Evolutionary conservation across 495 filamentous ascomycete species (phyloP).

Genomic region (Penicillium salamii): DNA sequence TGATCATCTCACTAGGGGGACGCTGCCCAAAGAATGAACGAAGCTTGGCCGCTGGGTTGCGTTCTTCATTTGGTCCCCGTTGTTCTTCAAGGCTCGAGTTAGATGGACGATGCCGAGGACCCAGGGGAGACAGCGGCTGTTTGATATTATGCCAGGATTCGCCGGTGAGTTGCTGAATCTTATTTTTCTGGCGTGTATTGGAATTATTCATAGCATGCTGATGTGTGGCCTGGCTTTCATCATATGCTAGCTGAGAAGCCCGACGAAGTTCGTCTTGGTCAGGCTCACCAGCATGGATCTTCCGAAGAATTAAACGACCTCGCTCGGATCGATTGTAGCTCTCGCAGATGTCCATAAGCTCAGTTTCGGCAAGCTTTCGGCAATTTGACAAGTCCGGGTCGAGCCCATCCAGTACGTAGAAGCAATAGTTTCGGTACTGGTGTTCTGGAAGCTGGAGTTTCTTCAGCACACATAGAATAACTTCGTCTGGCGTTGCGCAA

Average conservation of each 20-base stretch:
- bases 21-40: constrained; percentile 82
- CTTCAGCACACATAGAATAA: constrained; percentile 78
- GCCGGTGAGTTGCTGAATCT: constrained; percentile 80
- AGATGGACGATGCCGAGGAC: constrained; percentile 58
- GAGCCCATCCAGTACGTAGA: constrained; percentile 78
- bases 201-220: constrained; percentile 59
- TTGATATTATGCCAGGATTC: constrained; percentile 80
- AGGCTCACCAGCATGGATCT: constrained; percentile 83
- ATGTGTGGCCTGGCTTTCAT: constrained; percentile 75
- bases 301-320: constrained; percentile 83
- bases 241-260: constrained; percentile 77
- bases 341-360: constrained; percentile 79
- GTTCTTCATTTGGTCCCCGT: constrained; percentile 38
- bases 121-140: constrained; percentile 77
- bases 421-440: constrained; percentile 76
- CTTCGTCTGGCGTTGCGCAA: constrained; percentile 85
- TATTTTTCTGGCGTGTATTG: constrained; percentile 64
- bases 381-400: constrained; percentile 76
- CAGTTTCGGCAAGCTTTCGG: constrained; percentile 74
- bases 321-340: constrained; percentile 65
- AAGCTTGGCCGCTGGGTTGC: constrained; percentile 56
- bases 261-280: constrained; percentile 74
- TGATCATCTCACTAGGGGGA: constrained; percentile 95
- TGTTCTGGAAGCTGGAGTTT: constrained; percentile 77
- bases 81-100: constrained; percentile 51